Evolutionary conservation across 1,284 basidiomycete species (phyloP), one percentile per base, ranked within the genome.

Genomic region (Kalmanozyma brasiliensis): DNA sequence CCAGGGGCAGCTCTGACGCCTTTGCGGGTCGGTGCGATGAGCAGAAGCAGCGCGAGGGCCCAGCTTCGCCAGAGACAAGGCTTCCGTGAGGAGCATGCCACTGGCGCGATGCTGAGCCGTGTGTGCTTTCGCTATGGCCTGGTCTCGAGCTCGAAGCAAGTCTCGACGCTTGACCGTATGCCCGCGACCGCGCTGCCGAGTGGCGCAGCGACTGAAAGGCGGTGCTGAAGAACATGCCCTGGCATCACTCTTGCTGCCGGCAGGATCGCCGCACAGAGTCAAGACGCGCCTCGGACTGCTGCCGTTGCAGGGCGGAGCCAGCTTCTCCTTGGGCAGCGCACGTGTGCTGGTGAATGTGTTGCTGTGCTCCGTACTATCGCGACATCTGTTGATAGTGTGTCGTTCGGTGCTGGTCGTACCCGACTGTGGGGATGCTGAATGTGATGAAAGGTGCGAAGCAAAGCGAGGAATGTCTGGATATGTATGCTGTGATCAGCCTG

Each of bases 31-130:
- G 36, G 24, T 32, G 46, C 4, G 57, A 57, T 3, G 52, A 37
- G 36, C 67, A 70, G 9, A 70, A 70, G 61, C 67, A 70, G 9
- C 67, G 52, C 14, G 67, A 70, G 2, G 67, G 58, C 2, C 67
- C 67, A 33, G 67, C 66, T 7, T 42, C 41, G 14, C 61, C 51
- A 17, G 41, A 36, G 8, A 49, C 42, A 13, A 55, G 26, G 33
- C 46, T 35, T 42, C 42, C 48, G 24, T 69, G 66, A 3, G 66
- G 66, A 16, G 61, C 66, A 34, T 65, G 63, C 16, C 49, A 16
- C 4, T 17, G 45, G 29, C 10, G 9, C 13, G 24, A 13, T 0
- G 22, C 11, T 26, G 1, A 16, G 13, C 16, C 47, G 35, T 7
- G n/a, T n/a, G n/a, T n/a, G n/a, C n/a, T 13, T n/a, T 17, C 10